These are phyloP conservation scores for Oryza longistaminata DNA, from an alignment of 176 grass and related monocot species.

Conservation along the genomic window DNA sequence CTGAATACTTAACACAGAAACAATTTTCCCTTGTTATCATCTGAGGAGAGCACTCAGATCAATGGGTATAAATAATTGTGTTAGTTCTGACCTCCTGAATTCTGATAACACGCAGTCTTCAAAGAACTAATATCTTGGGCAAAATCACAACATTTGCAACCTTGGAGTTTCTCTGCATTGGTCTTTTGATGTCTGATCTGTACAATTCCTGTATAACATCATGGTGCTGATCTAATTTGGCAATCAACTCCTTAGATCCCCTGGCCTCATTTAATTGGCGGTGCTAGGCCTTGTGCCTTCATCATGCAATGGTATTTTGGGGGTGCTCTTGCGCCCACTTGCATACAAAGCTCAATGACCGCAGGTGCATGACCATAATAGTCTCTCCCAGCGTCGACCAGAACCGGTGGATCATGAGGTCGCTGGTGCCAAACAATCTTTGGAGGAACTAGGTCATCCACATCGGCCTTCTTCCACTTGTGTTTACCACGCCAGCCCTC, in stretches of 20 bases:
- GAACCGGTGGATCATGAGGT: conserved; percentile 75
- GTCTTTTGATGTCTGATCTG: neutral
- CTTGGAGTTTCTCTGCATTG: neutral
- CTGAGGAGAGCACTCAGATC: neutral
- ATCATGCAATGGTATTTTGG: conserved; percentile 70
- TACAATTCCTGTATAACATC: neutral
- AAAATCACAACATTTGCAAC: neutral
- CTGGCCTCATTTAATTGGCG: conserved; percentile 29
- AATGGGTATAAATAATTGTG: neutral
- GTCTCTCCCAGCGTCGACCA: conserved; percentile 55
- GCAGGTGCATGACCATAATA: conserved; percentile 89
- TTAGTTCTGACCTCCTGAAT: neutral
- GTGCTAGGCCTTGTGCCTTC: conserved; percentile 69
- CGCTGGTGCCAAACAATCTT: conserved; percentile 82
- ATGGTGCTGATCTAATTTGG: neutral
- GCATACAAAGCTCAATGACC: conserved; percentile 73
- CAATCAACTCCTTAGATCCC: neutral
- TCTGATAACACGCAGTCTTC: neutral
- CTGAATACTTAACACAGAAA: conserved; percentile 10
- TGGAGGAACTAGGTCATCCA: conserved; percentile 78
- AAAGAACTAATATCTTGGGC: neutral
- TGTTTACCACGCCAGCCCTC: conserved; percentile 80
- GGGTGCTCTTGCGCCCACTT: conserved; percentile 72
- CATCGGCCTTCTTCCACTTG: conserved; percentile 71
- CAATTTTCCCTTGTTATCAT: neutral